A percentile compares a stretch with the other conserved stretches of the same genome.
Evolutionary conservation across 1,284 basidiomycete species (phyloP).

Genomic region (Cryptococcus wingfieldii): DNA sequence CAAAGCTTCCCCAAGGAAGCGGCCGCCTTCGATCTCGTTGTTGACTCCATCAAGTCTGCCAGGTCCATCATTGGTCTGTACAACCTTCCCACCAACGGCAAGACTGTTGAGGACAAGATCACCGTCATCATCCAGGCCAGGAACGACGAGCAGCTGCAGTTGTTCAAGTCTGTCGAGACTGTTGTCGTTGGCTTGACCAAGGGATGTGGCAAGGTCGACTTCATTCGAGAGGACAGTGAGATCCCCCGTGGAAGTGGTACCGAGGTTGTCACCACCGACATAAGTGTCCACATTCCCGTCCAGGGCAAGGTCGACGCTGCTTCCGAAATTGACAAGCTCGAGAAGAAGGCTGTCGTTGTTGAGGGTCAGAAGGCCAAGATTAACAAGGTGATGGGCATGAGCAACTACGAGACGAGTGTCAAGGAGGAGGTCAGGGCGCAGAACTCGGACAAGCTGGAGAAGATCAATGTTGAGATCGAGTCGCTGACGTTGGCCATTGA

Average conservation of each 20-base stretch:
- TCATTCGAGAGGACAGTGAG: slow-evolving; percentile 56
- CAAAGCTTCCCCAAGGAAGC: slow-evolving; percentile 72
- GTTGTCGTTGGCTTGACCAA: slow-evolving; percentile 84
- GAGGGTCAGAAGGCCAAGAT: slow-evolving; percentile 70
- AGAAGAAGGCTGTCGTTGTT: slow-evolving; percentile 76
- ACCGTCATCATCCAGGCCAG: slow-evolving; percentile 73
- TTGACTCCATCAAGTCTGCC: slow-evolving; percentile 70
- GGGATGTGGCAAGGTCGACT: slow-evolving; percentile 69
- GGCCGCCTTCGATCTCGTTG: slow-evolving; percentile 80
- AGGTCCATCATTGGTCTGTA: slow-evolving; percentile 89
- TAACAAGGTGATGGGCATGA: slow-evolving; percentile 63
- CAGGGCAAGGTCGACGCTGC: slow-evolving; percentile 81
- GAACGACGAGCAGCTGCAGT: slow-evolving; percentile 58
- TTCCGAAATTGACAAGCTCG: slow-evolving; percentile 75
- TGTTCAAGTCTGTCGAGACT: slow-evolving; percentile 67
- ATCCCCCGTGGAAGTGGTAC: slow-evolving; percentile 87
- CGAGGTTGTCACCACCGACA: slow-evolving; percentile 67
- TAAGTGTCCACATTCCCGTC: slow-evolving; percentile 77
- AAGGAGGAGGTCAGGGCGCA: slow-evolving; percentile 67
- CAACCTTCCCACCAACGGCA: slow-evolving; percentile 74
- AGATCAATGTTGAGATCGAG: slow-evolving; percentile 47
- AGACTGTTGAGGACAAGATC: slow-evolving; percentile 49
- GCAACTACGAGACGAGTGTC: slow-evolving; percentile 73
- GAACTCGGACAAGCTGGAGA: slow-evolving; percentile 63
- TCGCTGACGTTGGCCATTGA: slow-evolving; percentile 44